Base-by-base conservation (phyloP, 441 rosid genomes). In the Flueggea neowawraea region DNA sequence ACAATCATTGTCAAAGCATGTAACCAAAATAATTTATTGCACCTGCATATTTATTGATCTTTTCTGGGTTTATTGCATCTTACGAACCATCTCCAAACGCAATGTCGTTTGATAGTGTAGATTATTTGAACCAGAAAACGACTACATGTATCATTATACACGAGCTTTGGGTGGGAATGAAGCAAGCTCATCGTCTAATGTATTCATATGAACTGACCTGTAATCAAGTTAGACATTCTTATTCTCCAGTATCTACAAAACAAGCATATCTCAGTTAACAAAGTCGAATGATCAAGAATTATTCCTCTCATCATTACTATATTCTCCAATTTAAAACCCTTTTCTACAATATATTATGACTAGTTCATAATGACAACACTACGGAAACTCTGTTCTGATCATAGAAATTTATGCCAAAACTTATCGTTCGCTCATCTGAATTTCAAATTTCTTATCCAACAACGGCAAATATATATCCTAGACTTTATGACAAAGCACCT, bases 151-250 rank as follows among this genome's bases (percentile, higher is more conserved):
- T 85, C 75, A 91, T 62, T 94, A 91, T 63, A 94, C 99, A 49
- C 99, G 96, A 68, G 99, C 97, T 77, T 91, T 94, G 16, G 99
- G 99, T 12, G 99, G 99, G 88, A 94, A 85, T 31, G 97, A 10
- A 58, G 91, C 94, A 0, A 91, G 10, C 72, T 94, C 97, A 48
- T 91, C 90, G 22, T 94, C 99, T 58, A 94, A 77, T 31, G 99
- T 91, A 78, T 94, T 85, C 96, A 91, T 78, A 81, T 94, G 99
- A 62, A 94, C 99, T 15, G 99, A 97, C 74, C 96, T 84, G 76
- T 94, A 94, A 15, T 89, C 94, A 49, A 94, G 76, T 59, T 85
- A 82, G 31, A 91, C 96, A 73, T 86, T 91, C 81, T 80, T 96
- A 10, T 87, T 77, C 81, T 94, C 92, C 99, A 94, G 58, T 80